phyloP scores from a whole-genome alignment of 2,329 filamentous ascomycete genomes.

The Laburnicola sp. region DNA sequence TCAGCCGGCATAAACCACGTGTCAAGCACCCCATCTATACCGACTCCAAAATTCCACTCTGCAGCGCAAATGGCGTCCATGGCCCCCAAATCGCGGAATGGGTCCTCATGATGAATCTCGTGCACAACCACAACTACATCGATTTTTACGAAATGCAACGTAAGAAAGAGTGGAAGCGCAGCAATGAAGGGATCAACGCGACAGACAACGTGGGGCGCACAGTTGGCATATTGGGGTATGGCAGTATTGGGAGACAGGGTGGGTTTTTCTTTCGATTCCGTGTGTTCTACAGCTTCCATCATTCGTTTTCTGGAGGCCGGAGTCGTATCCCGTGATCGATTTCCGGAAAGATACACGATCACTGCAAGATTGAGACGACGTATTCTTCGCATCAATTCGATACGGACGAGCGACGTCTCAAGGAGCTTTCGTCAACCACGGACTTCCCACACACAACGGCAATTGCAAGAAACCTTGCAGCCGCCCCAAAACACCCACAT shows the following conservation, averaged over 20 bases:
- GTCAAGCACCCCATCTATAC: constrained; percentile 56
- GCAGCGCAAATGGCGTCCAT: constrained; percentile 60
- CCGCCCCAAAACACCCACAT: background rate
- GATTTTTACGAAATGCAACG: constrained; percentile 61
- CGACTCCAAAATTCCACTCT: constrained; percentile 56
- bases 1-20: constrained; percentile 62
- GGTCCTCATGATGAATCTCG: constrained; percentile 64
- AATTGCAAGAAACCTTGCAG: background rate
- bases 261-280: constrained; percentile 20
- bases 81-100: constrained; percentile 69
- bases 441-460: background rate
- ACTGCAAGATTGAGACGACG: background rate
- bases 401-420: constrained; percentile 1
- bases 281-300: constrained; percentile 1
- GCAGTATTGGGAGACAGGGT: constrained; percentile 65
- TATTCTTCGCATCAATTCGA: background rate
- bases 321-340: background rate
- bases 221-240: constrained; percentile 65
- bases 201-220: constrained; percentile 61
- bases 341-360: background rate
- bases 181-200: constrained; percentile 39
- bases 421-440: constrained; percentile 12
- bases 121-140: constrained; percentile 60
- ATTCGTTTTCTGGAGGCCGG: background rate
- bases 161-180: constrained; percentile 56